Evolutionary conservation across 306 rosid genomes (phyloP), one percentile per base, ranked within the genome.

Genomic region (Glycyrrhiza uralensis): DNA sequence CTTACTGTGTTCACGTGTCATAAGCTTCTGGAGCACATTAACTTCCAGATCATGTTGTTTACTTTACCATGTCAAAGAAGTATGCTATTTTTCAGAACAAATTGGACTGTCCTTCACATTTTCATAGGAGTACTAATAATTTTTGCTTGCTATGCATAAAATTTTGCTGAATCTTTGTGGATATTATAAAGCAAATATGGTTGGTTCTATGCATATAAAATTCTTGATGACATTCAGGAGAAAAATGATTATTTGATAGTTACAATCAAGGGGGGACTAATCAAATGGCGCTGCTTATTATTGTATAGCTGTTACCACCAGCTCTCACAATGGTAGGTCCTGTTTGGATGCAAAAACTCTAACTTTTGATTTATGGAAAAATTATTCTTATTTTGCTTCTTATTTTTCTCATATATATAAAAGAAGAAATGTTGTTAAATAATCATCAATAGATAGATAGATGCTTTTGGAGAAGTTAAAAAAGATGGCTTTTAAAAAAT

Each of bases 321-420:
- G 55, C 81, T 70, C 62, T 78, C 50, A 26, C 14, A 47, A 56
- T 24, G 72, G 71, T 74, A 47, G 44, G n/a, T n/a, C n/a, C n/a
- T n/a, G n/a, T n/a, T n/a, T n/a, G n/a, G n/a, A n/a, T n/a, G n/a
- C n/a, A n/a, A n/a, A n/a, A n/a, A n/a, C n/a, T n/a, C n/a, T n/a
- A n/a, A n/a, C n/a, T n/a, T n/a, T n/a, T n/a, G n/a, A n/a, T n/a
- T n/a, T n/a, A n/a, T n/a, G n/a, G n/a, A n/a, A n/a, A n/a, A n/a
- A n/a, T n/a, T n/a, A n/a, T n/a, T n/a, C n/a, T n/a, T n/a, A n/a
- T n/a, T n/a, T n/a, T n/a, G n/a, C n/a, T n/a, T n/a, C n/a, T n/a
- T n/a, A n/a, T n/a, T n/a, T n/a, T n/a, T n/a, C n/a, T n/a, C n/a
- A n/a, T n/a, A n/a, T n/a, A n/a, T n/a, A n/a, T n/a, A n/a, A n/a